Conservation (phyloP, 768 basidiomycete genomes). For the Pleurotus eryngii region DNA sequence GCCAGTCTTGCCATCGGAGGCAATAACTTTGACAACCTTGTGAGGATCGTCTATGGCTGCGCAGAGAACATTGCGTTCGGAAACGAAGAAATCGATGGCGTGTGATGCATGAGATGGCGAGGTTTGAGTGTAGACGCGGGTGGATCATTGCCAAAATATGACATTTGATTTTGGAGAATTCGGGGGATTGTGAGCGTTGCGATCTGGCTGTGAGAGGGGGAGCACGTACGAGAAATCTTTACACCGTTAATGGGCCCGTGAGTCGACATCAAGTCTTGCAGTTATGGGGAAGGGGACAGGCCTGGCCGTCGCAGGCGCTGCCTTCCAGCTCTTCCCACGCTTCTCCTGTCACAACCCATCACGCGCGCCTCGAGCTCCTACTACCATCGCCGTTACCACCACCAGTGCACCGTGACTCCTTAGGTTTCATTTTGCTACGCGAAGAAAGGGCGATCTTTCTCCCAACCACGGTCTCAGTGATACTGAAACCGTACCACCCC, state of each 20-base stretch:
- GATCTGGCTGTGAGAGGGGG: neutral
- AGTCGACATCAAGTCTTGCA: no score
- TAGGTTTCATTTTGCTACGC: no score
- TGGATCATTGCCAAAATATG: neutral
- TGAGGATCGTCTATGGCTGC: slow-evolving; percentile 93
- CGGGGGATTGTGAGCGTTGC: neutral
- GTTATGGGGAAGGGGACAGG: slow-evolving; percentile 18
- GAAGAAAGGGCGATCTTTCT: no score
- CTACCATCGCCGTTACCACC: no score
- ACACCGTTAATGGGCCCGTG: no score
- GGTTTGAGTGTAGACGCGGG: neutral
- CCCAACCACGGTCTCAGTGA: no score
- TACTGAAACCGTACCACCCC: no score
- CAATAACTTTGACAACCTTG: slow-evolving; percentile 92
- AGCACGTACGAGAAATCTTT: no score
- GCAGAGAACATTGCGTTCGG: slow-evolving; percentile 10
- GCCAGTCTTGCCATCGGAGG: slow-evolving; percentile 91
- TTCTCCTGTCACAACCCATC: no score
- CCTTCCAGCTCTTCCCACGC: no score
- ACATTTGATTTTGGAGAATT: neutral
- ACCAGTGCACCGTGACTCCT: no score
- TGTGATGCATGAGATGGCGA: neutral
- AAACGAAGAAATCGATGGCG: neutral
- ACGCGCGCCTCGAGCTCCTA: no score
- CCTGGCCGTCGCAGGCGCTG: slow-evolving; percentile 15